Percentiles rank a stretch among this genome's conserved stretches.
Conservation (phyloP, 73 alveolate genomes). For the Tetrahymena malaccensis region DNA sequence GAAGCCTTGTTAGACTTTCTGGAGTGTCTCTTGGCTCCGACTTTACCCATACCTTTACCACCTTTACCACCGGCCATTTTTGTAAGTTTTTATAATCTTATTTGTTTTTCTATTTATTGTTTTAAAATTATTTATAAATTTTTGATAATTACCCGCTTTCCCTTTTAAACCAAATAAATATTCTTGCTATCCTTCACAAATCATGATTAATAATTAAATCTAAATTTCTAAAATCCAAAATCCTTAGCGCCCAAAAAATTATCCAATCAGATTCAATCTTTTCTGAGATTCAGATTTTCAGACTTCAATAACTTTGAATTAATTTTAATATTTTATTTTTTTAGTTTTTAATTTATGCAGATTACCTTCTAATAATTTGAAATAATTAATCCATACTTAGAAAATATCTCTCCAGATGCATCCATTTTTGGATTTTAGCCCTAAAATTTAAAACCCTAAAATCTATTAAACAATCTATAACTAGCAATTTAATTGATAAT, state of each 20-base stretch:
- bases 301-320: background rate
- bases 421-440: background rate
- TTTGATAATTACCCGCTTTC: background rate
- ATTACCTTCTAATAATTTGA: background rate
- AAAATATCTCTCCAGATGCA: background rate
- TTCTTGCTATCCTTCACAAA: background rate
- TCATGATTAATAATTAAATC: background rate
- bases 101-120: background rate
- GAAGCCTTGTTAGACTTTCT: slow-evolving; percentile 56
- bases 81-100: background rate
- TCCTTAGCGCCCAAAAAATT: background rate
- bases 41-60: slow-evolving; percentile 61
- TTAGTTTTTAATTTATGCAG: background rate
- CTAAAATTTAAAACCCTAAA: background rate
- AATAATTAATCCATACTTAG: background rate
- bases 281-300: background rate
- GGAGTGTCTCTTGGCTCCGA: slow-evolving; percentile 61
- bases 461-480: background rate
- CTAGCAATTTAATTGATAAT: background rate
- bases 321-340: background rate
- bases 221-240: background rate
- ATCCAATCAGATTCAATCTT: background rate
- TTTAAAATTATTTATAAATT: background rate
- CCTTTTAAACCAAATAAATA: background rate
- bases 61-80: slow-evolving; percentile 46